A percentile compares a stretch with the other conserved stretches of the same genome.
phyloP scores from a whole-genome alignment of 345 rosid species.

The Bruguiera gymnorhiza region DNA sequence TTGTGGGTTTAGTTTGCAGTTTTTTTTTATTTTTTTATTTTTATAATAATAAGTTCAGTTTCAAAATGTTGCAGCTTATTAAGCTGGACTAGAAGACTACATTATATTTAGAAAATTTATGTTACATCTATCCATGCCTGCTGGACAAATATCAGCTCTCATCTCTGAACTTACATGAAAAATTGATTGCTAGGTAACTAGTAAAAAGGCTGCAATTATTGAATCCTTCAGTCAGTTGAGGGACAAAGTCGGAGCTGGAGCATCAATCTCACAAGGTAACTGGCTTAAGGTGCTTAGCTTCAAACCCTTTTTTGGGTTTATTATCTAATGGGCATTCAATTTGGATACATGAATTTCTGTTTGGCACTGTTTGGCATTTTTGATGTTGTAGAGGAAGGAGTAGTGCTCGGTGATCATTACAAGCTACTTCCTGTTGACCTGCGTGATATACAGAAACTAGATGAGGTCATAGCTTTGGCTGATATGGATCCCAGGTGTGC shows the following conservation, averaged over 20 bases:
- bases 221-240: slow-evolving; percentile 59
- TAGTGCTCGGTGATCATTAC: slow-evolving; percentile 81
- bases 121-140: slow-evolving; percentile 1
- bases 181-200: slow-evolving; percentile 56
- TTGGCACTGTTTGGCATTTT: slow-evolving; percentile 8
- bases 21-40: neutral
- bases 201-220: slow-evolving; percentile 78
- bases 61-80: neutral
- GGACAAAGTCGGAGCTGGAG: slow-evolving; percentile 61
- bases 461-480: slow-evolving; percentile 65
- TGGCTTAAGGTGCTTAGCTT: neutral
- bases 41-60: too few species aligned
- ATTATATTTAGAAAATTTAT: neutral
- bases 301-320: neutral
- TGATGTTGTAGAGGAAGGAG: slow-evolving; percentile 69
- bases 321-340: neutral
- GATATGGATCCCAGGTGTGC: slow-evolving; percentile 83
- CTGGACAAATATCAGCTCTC: neutral
- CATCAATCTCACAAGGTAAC: slow-evolving; percentile 77
- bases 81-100: neutral
- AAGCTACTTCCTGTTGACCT: slow-evolving; percentile 87
- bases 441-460: slow-evolving; percentile 65
- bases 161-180: slow-evolving; percentile 3
- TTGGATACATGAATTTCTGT: slow-evolving; percentile 3
- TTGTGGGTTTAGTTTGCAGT: neutral